These are phyloP conservation scores for Ceratobasidium sp. DNA, from an alignment of 1,284 basidiomycete genomes.

Conservation along the genomic window DNA sequence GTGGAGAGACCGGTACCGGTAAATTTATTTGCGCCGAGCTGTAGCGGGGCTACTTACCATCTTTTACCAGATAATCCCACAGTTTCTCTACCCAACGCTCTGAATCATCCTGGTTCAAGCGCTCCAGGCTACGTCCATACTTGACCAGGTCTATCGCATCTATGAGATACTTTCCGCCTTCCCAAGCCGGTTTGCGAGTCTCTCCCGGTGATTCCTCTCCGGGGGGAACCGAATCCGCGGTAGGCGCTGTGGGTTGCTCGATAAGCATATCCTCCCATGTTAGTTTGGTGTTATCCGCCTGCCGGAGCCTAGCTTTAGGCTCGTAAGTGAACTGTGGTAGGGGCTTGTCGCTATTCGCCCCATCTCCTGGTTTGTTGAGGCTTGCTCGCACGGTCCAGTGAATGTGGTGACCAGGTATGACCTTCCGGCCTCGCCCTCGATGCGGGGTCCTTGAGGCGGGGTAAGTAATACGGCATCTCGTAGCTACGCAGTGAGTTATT, in stretches of 20 bases:
- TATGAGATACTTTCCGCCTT: neutral
- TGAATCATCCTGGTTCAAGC: too few species aligned
- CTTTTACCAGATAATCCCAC: too few species aligned
- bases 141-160: neutral
- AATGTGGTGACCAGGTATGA: neutral
- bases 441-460: neutral
- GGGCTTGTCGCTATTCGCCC: too few species aligned
- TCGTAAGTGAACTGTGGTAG: neutral
- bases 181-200: neutral
- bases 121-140: too few species aligned
- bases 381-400: constrained; percentile 1
- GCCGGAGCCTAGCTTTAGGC: neutral
- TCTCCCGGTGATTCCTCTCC: neutral
- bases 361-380: neutral
- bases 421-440: neutral
- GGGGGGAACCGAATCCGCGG: neutral
- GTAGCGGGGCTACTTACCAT: too few species aligned
- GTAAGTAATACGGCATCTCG: too few species aligned
- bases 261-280: neutral
- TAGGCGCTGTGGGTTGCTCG: too few species aligned
- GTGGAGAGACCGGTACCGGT: too few species aligned
- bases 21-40: too few species aligned
- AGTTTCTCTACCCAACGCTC: too few species aligned
- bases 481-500: too few species aligned
- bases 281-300: neutral